These are phyloP conservation scores for Ormosia emarginata DNA, from an alignment of 306 rosid genomes.

Conservation along the genomic window DNA sequence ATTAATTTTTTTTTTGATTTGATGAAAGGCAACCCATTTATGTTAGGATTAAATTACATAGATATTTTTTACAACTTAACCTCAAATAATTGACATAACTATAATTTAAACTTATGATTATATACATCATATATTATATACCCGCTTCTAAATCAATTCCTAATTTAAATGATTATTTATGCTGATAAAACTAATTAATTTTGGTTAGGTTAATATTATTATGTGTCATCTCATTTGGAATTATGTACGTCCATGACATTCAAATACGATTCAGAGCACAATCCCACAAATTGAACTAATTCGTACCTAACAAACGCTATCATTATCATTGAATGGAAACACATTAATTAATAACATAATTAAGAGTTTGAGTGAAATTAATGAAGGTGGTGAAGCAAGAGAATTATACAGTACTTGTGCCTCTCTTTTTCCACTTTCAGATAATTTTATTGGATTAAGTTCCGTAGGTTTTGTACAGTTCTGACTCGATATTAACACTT, in stretches of 20 bases:
- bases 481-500: neutral
- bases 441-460: neutral
- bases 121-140: too few species aligned
- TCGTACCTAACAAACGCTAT: neutral
- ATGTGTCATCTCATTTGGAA: neutral
- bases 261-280: neutral
- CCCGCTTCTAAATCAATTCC: too few species aligned
- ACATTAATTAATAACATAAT: neutral
- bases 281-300: neutral
- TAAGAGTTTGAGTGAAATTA: neutral
- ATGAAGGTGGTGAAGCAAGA: neutral
- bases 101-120: too few species aligned
- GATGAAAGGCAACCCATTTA: too few species aligned
- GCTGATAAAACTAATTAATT: too few species aligned
- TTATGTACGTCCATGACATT: neutral
- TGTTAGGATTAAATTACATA: too few species aligned
- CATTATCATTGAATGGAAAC: neutral
- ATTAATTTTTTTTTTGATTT: too few species aligned
- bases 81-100: too few species aligned
- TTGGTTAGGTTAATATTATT: too few species aligned
- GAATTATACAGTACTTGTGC: neutral
- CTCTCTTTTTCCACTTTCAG: neutral
- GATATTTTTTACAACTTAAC: too few species aligned
- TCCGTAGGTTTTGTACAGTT: neutral
- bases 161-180: too few species aligned